Evolutionary conservation across 208 protist species (phyloP), one percentile per base, ranked within the genome.

Genomic region (Acanthamoeba lenticulata): DNA sequence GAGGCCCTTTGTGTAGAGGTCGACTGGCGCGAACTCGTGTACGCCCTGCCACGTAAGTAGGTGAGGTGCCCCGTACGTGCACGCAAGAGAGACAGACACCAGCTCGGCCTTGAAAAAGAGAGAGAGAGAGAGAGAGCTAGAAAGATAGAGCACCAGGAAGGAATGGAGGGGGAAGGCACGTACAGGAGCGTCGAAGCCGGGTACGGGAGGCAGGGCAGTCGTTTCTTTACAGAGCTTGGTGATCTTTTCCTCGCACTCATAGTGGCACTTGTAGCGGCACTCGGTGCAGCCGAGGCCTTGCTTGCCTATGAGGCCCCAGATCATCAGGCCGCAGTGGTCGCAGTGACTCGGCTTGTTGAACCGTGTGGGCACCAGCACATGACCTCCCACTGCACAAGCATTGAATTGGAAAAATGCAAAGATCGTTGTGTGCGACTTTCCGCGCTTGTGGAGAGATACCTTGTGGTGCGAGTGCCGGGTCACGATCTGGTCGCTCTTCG

Each of bases 331-430:
- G 9, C 79, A 88, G 36, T 88, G 79, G 45, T 88, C 79, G 79
- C 79, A 88, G 32, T 88, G 47, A 24, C 45, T 88, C 79, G 79
- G 79, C 79, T 62, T 60, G 45, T 52, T 60, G 47, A 88, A 88
- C 15, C 79, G 19, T 27, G 47, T 60, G 15, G 79, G 44, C 45
- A 52, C 47, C 44, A 88, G 29, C 32, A 36, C 13, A 29, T 88
- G 79, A 0, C 79, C 79, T 5, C 79, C 47, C 47, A 88, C 69
- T 79, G 11, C 69, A 11, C n/a, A n/a, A n/a, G n/a, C n/a, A n/a
- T n/a, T n/a, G n/a, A n/a, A n/a, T n/a, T n/a, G n/a, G n/a, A n/a
- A n/a, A n/a, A n/a, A n/a, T n/a, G n/a, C n/a, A n/a, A n/a, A n/a
- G n/a, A n/a, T n/a, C n/a, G n/a, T n/a, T n/a, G n/a, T n/a, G n/a